Base-by-base conservation (phyloP, 768 basidiomycete genomes). In the Mycena amicta region DNA sequence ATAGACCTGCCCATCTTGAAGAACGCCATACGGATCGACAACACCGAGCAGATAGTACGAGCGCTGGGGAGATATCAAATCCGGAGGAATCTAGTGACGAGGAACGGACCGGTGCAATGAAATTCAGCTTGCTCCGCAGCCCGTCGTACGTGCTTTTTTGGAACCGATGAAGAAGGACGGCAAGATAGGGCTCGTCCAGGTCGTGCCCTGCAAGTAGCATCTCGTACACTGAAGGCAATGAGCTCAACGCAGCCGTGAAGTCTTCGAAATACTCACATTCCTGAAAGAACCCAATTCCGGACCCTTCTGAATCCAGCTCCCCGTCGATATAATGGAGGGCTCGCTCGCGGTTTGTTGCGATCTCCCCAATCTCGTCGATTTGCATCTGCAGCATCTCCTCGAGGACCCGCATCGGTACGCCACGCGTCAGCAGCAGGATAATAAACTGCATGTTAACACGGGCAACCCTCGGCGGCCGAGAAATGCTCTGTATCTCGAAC, bases 1-100 rank as follows among this genome's bases (percentile, higher is more conserved):
- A 51, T 63, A 69, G 12, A 69, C 65, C 37, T 69, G 62, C n/a
- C 63, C 61, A 8, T 64, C 62, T n/a, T 64, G 41, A 3, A 69
- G 60, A 1, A 62, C 53, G 4, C 57, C 63, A 6, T 58, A 54
- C 52, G 66, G 63, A 47, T 69, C 68, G 3, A 62, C 62, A 1
- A 69, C 65, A 13, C 68, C 68, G 40, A 61, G 49, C 2, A 69
- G 29, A 29, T 62, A 52, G 1, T 46, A 55, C 1, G 68, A 66
- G 27, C 61, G 52, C 68, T 69, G 23, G 22, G 18, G 22, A 51
- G 18, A 18, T 2, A 25, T 33, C 5, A 57, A 23, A 3, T 15
- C 20, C 12, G 3, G 3, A n/a, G 6, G 13, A 1, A 18, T 6
- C 16, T 16, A 16, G 8, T 5, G 16, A 46, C 11, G 22, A 22